Evolutionary conservation across 2,329 filamentous ascomycete genomes (phyloP), one percentile per base, ranked within the genome.

Genomic region (Colletotrichum ledebouriae): DNA sequence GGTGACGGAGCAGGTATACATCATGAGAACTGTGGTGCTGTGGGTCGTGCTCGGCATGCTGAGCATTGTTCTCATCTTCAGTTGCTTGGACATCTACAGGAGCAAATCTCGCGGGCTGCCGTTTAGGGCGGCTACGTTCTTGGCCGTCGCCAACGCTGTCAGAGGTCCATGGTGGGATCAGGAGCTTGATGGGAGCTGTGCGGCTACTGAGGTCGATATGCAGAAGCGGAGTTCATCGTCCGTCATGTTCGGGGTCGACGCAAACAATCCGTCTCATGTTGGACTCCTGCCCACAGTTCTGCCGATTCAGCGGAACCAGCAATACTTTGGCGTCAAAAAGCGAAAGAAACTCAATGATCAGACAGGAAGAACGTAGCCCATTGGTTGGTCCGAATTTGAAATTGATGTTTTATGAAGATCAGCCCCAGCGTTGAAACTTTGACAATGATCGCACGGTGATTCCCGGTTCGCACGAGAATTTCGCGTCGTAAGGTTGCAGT

Each of bases 161-260:
- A n/a, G 63, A n/a, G 63, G 63, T 2, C 58, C 50, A 1, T 63
- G 63, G 58, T 67, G 58, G 63, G 63, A 62, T 12, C 63, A 22
- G 2, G 50, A 49, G n/a, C 15, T 67, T 4, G 49, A 57, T 7
- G 63, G 63, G 15, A 67, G 59, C 37, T 67, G 63, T 15, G 59
- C 42, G 12, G 50, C 63, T 5, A n/a, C 60, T 3, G 63, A 63
- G 17, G 3, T 63, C 22, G 13, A 22, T 3, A 52, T 63, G 59
- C 44, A 46, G 25, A 58, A 63, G 52, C 44, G 37, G 7, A 67
- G 63, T 6, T 56, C 42, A 29, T 53, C 64, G 4, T 57, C 64
- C 3, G 59, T 67, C 12, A 53, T 57, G 6, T 58, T 53, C 25
- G 52, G 59, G 3, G 59, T 41, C 1, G 59, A 63, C 15, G 37